phyloP scores from a whole-genome alignment of 2,329 filamentous ascomycete genomes.

The Xylariaceae sp. region DNA sequence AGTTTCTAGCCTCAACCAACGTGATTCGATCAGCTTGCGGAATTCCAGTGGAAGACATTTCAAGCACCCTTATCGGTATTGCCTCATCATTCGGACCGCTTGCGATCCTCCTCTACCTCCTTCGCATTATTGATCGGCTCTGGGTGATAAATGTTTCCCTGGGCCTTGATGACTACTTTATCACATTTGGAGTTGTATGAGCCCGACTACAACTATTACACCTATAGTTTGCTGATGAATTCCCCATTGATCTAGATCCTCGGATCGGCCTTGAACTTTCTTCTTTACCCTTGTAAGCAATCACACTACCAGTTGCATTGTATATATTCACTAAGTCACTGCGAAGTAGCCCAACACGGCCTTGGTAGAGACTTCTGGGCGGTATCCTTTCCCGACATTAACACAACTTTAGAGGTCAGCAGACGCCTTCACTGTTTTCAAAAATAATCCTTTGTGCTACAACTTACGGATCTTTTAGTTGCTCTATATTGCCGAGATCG shows the following conservation, averaged over 20 bases:
- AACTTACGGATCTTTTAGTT: constrained; percentile 1
- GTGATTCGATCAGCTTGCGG: constrained; percentile 10
- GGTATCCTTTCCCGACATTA: constrained; percentile 12
- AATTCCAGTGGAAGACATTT: constrained; percentile 4
- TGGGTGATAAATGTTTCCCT: constrained; percentile 7
- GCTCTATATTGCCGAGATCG: constrained; percentile 16
- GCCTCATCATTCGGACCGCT: constrained; percentile 13
- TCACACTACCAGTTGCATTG: neutral
- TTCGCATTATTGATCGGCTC: constrained; percentile 11
- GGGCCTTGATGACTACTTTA: constrained; percentile 12
- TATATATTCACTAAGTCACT: neutral
- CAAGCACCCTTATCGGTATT: constrained; percentile 6
- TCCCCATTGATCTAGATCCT: neutral
- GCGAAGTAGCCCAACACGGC: constrained; percentile 7
- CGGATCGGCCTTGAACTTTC: constrained; percentile 7
- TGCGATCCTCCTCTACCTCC: constrained; percentile 13
- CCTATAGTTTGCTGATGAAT: neutral
- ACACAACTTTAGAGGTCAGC: constrained; percentile 14
- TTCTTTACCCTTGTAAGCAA: constrained; percentile 15
- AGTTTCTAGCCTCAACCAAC: constrained; percentile 12
- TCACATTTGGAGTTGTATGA: constrained; percentile 11
- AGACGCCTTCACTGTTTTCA: neutral
- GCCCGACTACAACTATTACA: neutral
- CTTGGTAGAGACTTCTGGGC: constrained; percentile 18
- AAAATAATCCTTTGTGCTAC: neutral